Percentiles rank a stretch among this genome's conserved stretches.
Conservation (phyloP, 441 rosid genomes). For the Corymbia calophylla region DNA sequence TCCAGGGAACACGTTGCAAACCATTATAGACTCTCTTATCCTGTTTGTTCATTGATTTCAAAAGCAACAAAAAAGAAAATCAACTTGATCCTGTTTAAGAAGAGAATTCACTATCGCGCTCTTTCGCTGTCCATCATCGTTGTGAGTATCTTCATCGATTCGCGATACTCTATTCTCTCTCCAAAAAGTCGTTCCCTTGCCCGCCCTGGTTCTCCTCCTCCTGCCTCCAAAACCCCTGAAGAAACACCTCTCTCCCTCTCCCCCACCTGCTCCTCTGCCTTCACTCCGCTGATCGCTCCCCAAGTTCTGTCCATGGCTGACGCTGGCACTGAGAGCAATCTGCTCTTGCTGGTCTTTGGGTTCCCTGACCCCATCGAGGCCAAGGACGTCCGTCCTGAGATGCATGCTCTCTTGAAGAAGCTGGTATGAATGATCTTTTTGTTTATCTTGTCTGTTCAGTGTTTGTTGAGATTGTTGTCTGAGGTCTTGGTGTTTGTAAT, state of each 20-base stretch:
- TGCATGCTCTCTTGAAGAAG: conserved; percentile 50
- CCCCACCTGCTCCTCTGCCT: conserved; percentile 21
- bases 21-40: background rate
- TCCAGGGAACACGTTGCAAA: background rate
- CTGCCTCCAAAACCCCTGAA: conserved; percentile 35
- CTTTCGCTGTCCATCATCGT: conserved; percentile 18
- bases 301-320: conserved; percentile 23
- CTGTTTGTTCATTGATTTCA: background rate
- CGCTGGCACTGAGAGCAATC: conserved; percentile 25
- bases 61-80: background rate
- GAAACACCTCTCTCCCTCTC: conserved; percentile 14
- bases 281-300: background rate
- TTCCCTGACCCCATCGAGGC: conserved; percentile 46
- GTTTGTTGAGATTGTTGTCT: background rate
- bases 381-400: conserved; percentile 59
- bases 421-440: conserved; percentile 31
- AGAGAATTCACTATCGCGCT: conserved; percentile 9
- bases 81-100: background rate
- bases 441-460: background rate
- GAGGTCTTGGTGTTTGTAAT: background rate
- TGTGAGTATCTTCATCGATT: background rate
- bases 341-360: conserved; percentile 56
- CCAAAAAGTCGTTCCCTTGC: conserved; percentile 31
- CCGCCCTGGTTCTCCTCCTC: conserved; percentile 71
- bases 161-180: background rate